phyloP scores from a whole-genome alignment of 352 stramenopile genomes.

The Globisporangium carolinianum region DNA sequence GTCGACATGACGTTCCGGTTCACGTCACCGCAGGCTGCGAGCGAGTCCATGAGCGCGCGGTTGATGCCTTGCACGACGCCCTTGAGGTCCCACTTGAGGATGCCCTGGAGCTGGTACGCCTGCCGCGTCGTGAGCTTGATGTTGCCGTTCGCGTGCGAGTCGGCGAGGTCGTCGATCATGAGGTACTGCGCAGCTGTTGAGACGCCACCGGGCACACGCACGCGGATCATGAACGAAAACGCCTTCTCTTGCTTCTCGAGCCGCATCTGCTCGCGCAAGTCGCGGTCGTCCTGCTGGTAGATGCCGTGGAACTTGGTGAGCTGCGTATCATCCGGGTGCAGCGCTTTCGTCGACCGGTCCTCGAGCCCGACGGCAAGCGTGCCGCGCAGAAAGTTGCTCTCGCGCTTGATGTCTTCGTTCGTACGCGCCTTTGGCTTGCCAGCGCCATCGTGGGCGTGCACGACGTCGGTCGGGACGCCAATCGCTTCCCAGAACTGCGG shows the following conservation, averaged over 20 bases:
- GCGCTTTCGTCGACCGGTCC: conserved; percentile 65
- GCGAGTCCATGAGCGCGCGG: conserved; percentile 89
- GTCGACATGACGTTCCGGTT: conserved; percentile 97
- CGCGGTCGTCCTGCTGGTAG: conserved; percentile 96
- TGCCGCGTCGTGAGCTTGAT: conserved; percentile 95
- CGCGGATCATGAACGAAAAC: conserved; percentile 96
- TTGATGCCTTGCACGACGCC: conserved; percentile 92
- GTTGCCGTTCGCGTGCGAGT: conserved; percentile 93
- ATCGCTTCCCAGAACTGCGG: conserved; percentile 68
- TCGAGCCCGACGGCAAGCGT: conserved; percentile 61
- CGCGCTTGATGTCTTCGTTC: conserved; percentile 81
- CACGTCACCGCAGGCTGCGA: conserved; percentile 95
- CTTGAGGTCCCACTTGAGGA: conserved; percentile 97
- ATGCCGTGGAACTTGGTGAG: conserved; percentile 97
- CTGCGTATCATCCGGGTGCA: conserved; percentile 65
- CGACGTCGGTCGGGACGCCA: conserved; percentile 49
- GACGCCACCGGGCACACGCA: conserved; percentile 94
- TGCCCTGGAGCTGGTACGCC: conserved; percentile 95
- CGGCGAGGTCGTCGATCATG: conserved; percentile 90
- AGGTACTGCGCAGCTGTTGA: conserved; percentile 91
- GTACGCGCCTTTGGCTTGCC: conserved; percentile 68
- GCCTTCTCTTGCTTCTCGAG: conserved; percentile 85
- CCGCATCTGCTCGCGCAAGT: conserved; percentile 75
- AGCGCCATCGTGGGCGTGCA: conserved; percentile 24
- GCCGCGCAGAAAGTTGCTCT: conserved; percentile 73